Base-by-base conservation (phyloP, 441 rosid species). In the Eutrema salsugineum region DNA sequence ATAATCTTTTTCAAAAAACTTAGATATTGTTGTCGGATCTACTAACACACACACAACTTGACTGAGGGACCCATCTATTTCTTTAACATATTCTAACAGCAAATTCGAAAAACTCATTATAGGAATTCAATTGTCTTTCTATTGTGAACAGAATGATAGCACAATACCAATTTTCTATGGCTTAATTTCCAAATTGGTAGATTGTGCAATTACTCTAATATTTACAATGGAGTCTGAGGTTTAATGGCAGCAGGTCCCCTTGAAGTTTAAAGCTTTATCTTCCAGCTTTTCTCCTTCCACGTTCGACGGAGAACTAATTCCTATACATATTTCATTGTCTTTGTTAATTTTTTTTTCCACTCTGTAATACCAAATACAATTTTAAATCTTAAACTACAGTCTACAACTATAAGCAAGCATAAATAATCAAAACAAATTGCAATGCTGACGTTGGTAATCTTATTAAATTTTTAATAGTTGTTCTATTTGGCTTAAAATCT, bases 171-270 rank as follows among this genome's bases (percentile, higher is more conserved):
- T n/a, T n/a, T n/a, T n/a, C n/a, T n/a, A n/a, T n/a, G n/a, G n/a
- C n/a, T n/a, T n/a, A n/a, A n/a, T n/a, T n/a, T n/a, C n/a, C n/a
- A n/a, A n/a, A n/a, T n/a, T n/a, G n/a, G n/a, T n/a, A n/a, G n/a
- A n/a, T n/a, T n/a, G n/a, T n/a, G n/a, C n/a, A n/a, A n/a, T n/a
- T n/a, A n/a, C n/a, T n/a, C n/a, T n/a, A n/a, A n/a, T n/a, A n/a
- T n/a, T n/a, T n/a, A n/a, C 11, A 47, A 58, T 24, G 42, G 64
- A 49, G 58, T 28, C 49, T 28, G 54, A 28, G 49, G 59, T 50
- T 71, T 70, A 70, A 61, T 39, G 75, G 51, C 7, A 58, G 19
- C 48, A 69, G 5, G 66, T 69, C 73, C 73, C 53, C 66, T 58
- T 57, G 0, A 12, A 39, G 24, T 58, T 57, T 5, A 69, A 47